Conservation (phyloP, 805 yeast species). For the Candida krabiensis region DNA sequence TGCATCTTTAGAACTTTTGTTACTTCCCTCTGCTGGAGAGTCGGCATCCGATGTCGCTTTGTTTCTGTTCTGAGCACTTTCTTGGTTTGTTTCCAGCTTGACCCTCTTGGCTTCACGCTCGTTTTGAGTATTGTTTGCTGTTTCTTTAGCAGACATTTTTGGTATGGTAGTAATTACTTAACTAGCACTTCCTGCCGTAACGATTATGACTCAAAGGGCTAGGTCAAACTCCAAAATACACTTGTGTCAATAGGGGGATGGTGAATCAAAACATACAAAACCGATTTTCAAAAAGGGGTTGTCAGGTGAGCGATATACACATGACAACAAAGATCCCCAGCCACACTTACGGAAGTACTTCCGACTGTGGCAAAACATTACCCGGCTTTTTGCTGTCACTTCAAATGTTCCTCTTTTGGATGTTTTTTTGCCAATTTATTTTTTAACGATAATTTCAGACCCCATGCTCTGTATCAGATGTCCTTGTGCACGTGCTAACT, state of each 20-base stretch:
- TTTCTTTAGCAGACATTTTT: background rate
- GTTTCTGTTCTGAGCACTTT: background rate
- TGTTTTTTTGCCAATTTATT: too few relatives aligned
- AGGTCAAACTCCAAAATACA: background rate
- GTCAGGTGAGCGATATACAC: conserved; percentile 23
- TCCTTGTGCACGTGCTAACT: too few relatives aligned
- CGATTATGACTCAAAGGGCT: background rate
- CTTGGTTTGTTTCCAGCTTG: conserved; percentile 9
- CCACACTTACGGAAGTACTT: background rate
- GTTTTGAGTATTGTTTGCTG: conserved; percentile 2
- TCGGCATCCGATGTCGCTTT: too few relatives aligned
- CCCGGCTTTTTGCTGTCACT: conserved; percentile 1
- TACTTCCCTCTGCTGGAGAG: too few relatives aligned
- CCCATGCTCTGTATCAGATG: too few relatives aligned
- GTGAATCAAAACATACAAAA: too few relatives aligned
- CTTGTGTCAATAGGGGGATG: conserved; percentile 1
- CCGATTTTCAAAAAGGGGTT: background rate
- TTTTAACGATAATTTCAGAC: too few relatives aligned
- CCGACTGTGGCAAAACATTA: too few relatives aligned
- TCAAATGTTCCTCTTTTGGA: background rate
- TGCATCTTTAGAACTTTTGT: background rate
- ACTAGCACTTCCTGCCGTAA: too few relatives aligned
- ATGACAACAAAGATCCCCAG: conserved; percentile 14
- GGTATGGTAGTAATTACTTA: background rate
- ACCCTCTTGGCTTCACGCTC: conserved; percentile 13